Evolutionary conservation across 169 alveolate species (phyloP).

Genomic region (Cryptosporidium felis): DNA sequence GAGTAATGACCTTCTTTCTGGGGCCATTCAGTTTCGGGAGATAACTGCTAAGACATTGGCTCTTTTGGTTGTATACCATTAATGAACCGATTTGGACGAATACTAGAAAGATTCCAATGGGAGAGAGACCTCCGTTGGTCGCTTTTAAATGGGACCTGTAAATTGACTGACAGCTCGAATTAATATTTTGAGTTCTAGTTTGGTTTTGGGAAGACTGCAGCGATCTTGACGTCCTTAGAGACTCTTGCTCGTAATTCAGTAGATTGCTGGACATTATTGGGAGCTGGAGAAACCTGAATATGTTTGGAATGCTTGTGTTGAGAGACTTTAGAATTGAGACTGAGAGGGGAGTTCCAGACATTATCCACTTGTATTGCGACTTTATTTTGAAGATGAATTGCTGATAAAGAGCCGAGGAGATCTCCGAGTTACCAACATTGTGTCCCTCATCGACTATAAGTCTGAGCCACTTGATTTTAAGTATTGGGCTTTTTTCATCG

Average conservation of each 20-base stretch:
- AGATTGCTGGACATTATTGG: slow-evolving; percentile 9
- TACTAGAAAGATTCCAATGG: slow-evolving; percentile 48
- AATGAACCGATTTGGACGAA: slow-evolving; percentile 29
- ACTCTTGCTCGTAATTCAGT: background rate
- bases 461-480: slow-evolving; percentile 42
- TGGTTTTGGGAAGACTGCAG: too few species aligned
- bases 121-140: background rate
- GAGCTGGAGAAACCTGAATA: slow-evolving; percentile 19
- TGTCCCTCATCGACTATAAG: slow-evolving; percentile 57
- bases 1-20: background rate
- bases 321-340: slow-evolving; percentile 20
- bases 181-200: too few species aligned
- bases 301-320: slow-evolving; percentile 25
- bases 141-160: background rate
- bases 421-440: slow-evolving; percentile 43
- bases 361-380: slow-evolving; percentile 58
- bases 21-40: slow-evolving; percentile 54
- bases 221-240: background rate
- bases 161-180: background rate
- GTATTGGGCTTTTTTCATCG: slow-evolving; percentile 34
- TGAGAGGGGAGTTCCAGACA: slow-evolving; percentile 68
- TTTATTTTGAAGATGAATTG: slow-evolving; percentile 55
- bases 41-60: slow-evolving; percentile 8
- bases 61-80: slow-evolving; percentile 6
- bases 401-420: slow-evolving; percentile 41